Base-by-base conservation (phyloP, 768 basidiomycete species). In the Xerocomus potaroensis region DNA sequence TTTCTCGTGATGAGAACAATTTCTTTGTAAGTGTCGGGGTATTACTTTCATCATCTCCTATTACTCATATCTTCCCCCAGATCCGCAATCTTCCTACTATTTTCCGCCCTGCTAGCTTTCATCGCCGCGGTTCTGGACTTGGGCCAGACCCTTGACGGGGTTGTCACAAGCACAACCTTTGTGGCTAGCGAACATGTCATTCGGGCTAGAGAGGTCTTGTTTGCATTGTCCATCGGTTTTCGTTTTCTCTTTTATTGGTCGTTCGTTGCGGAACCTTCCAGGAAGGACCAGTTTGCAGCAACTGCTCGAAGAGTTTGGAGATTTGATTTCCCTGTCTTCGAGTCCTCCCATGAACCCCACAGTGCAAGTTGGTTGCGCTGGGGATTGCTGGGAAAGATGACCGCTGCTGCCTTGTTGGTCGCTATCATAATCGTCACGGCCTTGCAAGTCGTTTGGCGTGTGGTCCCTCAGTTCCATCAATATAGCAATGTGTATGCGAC, bases 171-270 rank as follows among this genome's bases (percentile, higher is more conserved):
- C 12, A 50, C 60, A 42, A 54, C 37, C 62, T 59, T 31, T 45
- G 7, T 29, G 10, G 32, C 36, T n/a, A 49, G 32, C 31, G 29
- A 72, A 66, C 12, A 68, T 22, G 22, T 81, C 30, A 64, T 77
- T 26, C 71, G 69, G 42, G 64, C 76, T 5, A 79, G 85, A 30
- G 87, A 88, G 60, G 66, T 82, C 23, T 67, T 75, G 40, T 70
- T 81, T 48, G 70, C 80, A 10, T 54, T 86, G 18, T 77, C 84
- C 9, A 60, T 76, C 34, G 81, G 80, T 5, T 66, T 79, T 34
- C 74, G 81, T 30, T 80, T 80, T 57, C 58, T 88, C 14, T 87
- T 81, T 57, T 80, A 80, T 51, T 90, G 87, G 87, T 66, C 66
- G 31, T 77, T 81, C 49, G 80, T 83, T 33, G 74, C 78, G 14